These are phyloP conservation scores for Starmerella khaoyaiensis DNA, from an alignment of 805 yeast species.

Conservation along the genomic window DNA sequence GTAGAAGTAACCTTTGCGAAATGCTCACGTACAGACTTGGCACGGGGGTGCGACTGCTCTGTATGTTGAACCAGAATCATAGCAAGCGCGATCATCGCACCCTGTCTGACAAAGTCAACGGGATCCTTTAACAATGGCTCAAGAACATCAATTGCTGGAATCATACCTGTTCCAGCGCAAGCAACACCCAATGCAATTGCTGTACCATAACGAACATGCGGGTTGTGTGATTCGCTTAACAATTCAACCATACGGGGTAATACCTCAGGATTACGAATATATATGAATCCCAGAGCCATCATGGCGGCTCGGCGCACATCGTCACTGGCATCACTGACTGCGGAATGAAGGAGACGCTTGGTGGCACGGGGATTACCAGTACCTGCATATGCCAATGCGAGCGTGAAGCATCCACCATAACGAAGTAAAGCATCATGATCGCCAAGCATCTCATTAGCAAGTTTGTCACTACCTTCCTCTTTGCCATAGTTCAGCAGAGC, in stretches of 20 bases:
- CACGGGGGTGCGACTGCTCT: conserved; percentile 67
- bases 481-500: conserved; percentile 77
- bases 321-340: conserved; percentile 92
- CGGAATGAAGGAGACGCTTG: conserved; percentile 72
- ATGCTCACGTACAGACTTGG: conserved; percentile 58
- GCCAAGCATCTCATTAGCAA: conserved; percentile 50
- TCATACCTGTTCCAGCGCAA: conserved; percentile 86
- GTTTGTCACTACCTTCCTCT: conserved; percentile 63
- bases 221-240: conserved; percentile 86
- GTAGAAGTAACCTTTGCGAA: conserved; percentile 65
- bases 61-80: conserved; percentile 83
- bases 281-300: conserved; percentile 76
- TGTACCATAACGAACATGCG: conserved; percentile 96
- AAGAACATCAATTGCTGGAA: conserved; percentile 79
- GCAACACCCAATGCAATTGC: conserved; percentile 95
- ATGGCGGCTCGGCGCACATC: conserved; percentile 96
- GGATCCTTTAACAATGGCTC: conserved; percentile 89
- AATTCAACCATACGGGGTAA: conserved; percentile 92
- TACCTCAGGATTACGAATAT: conserved; percentile 79
- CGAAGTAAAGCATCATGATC: conserved; percentile 77
- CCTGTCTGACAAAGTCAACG: conserved; percentile 95
- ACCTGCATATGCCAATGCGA: conserved; percentile 94
- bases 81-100: conserved; percentile 83
- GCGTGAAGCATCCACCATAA: conserved; percentile 90
- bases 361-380: conserved; percentile 85